Evolutionary conservation across 805 yeast species (phyloP).

Genomic region (Kazachstania kunashirensis): DNA sequence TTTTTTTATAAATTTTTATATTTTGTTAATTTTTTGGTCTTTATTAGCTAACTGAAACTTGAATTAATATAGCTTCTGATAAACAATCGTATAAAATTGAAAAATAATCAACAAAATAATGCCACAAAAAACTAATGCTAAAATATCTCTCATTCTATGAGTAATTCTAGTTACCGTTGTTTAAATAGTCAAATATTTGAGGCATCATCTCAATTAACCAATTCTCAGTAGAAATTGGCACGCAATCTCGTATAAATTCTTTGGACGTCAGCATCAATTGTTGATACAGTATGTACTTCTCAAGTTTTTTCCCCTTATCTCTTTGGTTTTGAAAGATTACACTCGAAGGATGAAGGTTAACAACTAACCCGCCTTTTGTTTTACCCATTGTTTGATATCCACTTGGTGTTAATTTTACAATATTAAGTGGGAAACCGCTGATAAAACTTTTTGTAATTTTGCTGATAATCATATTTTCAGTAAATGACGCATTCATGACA

Average conservation of each 20-base stretch:
- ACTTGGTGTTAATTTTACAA: constrained; percentile 21
- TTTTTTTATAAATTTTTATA: no score
- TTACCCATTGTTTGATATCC: constrained; percentile 27
- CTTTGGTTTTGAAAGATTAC: constrained; percentile 37
- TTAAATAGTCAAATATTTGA: constrained; percentile 32
- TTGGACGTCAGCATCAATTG: constrained; percentile 76
- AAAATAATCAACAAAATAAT: no score
- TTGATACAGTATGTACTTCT: constrained; percentile 66
- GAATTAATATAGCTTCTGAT: background rate
- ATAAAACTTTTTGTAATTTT: constrained; percentile 19
- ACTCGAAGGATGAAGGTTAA: constrained; percentile 80
- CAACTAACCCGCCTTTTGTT: constrained; percentile 55
- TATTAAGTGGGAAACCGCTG: constrained; percentile 28
- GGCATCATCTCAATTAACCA: constrained; percentile 75
- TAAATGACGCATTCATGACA: background rate
- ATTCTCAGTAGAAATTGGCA: constrained; percentile 55
- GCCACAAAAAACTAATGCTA: no score
- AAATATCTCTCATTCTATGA: background rate
- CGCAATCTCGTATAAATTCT: constrained; percentile 79
- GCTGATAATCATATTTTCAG: background rate
- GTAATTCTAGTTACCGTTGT: background rate
- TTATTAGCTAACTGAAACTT: background rate
- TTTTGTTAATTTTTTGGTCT: background rate
- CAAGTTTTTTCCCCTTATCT: constrained; percentile 52
- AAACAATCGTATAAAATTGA: background rate